These are phyloP conservation scores for Annulohypoxylon bovei DNA, from an alignment of 495 filamentous ascomycete species.

Conservation along the genomic window DNA sequence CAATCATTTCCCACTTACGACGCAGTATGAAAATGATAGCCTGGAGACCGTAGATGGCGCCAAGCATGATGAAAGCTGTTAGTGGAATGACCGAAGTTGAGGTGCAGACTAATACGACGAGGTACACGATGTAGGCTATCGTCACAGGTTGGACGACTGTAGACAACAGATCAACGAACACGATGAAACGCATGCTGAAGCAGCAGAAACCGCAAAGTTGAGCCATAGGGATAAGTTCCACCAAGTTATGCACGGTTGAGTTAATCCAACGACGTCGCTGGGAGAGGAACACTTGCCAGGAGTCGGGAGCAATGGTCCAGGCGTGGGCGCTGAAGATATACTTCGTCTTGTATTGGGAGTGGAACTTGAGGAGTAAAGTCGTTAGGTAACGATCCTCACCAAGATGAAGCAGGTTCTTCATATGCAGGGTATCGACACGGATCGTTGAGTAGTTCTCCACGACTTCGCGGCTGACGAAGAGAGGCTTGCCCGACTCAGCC, in stretches of 20 bases:
- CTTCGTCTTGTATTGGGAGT: conserved; percentile 96
- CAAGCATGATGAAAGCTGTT: conserved; percentile 88
- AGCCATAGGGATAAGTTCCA: conserved; percentile 90
- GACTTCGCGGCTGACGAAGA: conserved; percentile 93
- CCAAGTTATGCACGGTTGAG: conserved; percentile 97
- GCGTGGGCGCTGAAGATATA: conserved; percentile 92
- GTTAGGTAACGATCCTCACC: conserved; percentile 97
- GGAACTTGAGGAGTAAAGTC: conserved; percentile 91
- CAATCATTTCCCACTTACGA: conserved; percentile 99
- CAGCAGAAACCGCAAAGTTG: conserved; percentile 99
- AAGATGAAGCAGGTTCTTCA: conserved; percentile 97
- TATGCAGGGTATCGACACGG: conserved; percentile 96
- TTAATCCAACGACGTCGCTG: conserved; percentile 99
- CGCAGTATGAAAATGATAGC: conserved; percentile 96
- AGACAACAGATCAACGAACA: conserved; percentile 91
- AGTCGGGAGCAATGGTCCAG: conserved; percentile 95
- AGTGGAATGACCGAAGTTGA: conserved; percentile 74
- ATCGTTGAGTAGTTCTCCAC: conserved; percentile 87
- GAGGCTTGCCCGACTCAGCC: conserved; percentile 89
- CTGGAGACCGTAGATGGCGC: conserved; percentile 94
- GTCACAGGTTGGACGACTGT: conserved; percentile 93
- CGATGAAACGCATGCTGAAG: conserved; percentile 98
- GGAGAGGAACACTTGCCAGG: conserved; percentile 92
- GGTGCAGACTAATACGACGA: conserved; percentile 76
- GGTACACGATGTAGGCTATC: conserved; percentile 89